Evolutionary conservation across 805 yeast species (phyloP).

Genomic region (Wickerhamomyces rabaulensis): DNA sequence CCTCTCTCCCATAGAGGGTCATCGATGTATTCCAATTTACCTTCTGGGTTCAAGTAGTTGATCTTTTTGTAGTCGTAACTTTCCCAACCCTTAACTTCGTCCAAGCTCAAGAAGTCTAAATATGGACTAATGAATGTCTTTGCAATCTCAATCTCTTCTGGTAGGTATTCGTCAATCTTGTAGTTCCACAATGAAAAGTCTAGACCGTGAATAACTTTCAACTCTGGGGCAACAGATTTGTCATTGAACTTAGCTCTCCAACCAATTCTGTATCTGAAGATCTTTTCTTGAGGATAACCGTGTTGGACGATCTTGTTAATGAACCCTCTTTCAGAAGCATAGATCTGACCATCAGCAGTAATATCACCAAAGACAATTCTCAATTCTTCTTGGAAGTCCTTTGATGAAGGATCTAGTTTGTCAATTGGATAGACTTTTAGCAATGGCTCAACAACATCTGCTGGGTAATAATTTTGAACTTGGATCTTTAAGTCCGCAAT

Average conservation of each 20-base stretch:
- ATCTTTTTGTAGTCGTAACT: constrained; percentile 20
- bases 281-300: constrained; percentile 25
- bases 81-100: constrained; percentile 27
- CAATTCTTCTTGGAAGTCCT: too few relatives aligned
- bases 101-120: constrained; percentile 25
- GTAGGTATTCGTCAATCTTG: constrained; percentile 20
- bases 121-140: constrained; percentile 28
- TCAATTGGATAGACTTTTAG: too few relatives aligned
- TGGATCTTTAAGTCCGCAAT: too few relatives aligned
- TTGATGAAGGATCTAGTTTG: too few relatives aligned
- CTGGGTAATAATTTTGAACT: too few relatives aligned
- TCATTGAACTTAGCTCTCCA: constrained; percentile 25
- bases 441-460: too few relatives aligned
- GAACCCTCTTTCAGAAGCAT: too few relatives aligned
- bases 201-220: constrained; percentile 33
- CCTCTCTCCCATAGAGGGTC: constrained; percentile 36
- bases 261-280: constrained; percentile 28
- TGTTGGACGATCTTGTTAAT: constrained; percentile 2
- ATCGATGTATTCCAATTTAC: constrained; percentile 22
- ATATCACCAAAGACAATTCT: too few relatives aligned
- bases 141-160: constrained; percentile 22
- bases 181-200: constrained; percentile 34
- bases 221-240: constrained; percentile 15
- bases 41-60: constrained; percentile 27
- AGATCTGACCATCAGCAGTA: too few relatives aligned